Conservation (phyloP, 2,329 filamentous ascomycete species). For the Cladophialophora bantiana region DNA sequence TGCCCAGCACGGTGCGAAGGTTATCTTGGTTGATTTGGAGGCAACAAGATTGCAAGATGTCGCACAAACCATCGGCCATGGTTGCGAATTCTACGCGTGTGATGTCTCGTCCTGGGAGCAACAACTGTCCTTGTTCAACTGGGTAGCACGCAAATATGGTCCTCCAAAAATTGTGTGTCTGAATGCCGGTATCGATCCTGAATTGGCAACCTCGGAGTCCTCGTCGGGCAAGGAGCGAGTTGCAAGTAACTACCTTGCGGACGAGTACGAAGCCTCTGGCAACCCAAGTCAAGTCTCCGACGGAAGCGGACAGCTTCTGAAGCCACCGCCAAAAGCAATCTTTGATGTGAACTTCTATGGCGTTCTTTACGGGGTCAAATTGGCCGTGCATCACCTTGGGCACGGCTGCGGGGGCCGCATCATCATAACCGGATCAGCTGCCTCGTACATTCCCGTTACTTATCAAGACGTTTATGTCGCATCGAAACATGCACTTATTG, state of each 20-base stretch:
- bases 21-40: conserved; percentile 14
- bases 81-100: conserved; percentile 10
- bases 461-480: conserved; percentile 14
- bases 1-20: conserved; percentile 19
- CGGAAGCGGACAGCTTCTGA: neutral
- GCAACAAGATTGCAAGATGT: conserved; percentile 1
- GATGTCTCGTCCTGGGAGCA: conserved; percentile 18
- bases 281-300: neutral
- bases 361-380: conserved; percentile 18
- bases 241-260: conserved; percentile 7
- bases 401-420: conserved; percentile 4
- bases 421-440: conserved; percentile 15
- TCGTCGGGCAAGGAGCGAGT: conserved; percentile 7
- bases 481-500: conserved; percentile 17
- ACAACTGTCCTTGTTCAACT: conserved; percentile 15
- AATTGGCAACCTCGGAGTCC: neutral
- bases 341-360: conserved; percentile 21
- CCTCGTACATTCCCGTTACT: conserved; percentile 7
- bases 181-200: conserved; percentile 19
- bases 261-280: neutral
- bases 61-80: conserved; percentile 1
- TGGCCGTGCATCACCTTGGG: conserved; percentile 13
- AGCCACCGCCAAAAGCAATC: conserved; percentile 10
- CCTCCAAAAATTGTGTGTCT: conserved; percentile 18
- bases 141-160: neutral